Base-by-base conservation (phyloP, 1,139 yeast species). In the Lodderomyces parapsilosis region DNA sequence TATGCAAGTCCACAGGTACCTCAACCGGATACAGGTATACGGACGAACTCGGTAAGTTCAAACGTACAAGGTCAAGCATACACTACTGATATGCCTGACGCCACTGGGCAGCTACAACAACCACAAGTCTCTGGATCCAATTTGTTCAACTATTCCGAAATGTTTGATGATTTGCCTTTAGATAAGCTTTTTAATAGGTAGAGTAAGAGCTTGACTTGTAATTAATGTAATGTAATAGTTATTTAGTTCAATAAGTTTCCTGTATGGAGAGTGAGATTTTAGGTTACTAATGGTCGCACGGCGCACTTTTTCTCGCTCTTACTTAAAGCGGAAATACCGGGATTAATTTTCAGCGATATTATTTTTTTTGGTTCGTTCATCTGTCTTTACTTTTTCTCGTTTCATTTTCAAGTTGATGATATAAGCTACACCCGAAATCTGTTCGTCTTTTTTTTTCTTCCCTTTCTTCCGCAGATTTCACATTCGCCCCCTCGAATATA, bases 161-260 rank as follows among this genome's bases (percentile, higher is more conserved):
- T 60, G 30, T 59, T 60, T 47, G 56, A 58, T 43, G 65, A 59
- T 35, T 40, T 60, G 24, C 65, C 65, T 2, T 54, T 58, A 38
- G 60, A 56, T 27, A 43, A 45, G 18, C 19, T 49, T 2, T 49
- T 48, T 19, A 40, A 39, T 43, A 36, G 15, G 28, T 32, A 23
- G 19, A 30, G 2, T 3, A 15, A 3, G 6, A 27, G 4, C 31
- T 27, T n/a, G 9, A 8, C n/a, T 24, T 20, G 5, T 20, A 20
- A 20, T 20, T 20, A n/a, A n/a, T n/a, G n/a, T n/a, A n/a, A n/a
- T n/a, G n/a, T n/a, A n/a, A n/a, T n/a, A n/a, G n/a, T n/a, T n/a
- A 20, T 5, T 20, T 20, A 6, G 8, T 6, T 20, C 5, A 20
- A 20, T 20, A 20, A 20, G 8, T 20, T 6, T 8, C 7, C 5